Evolutionary conservation across 371 early-diverging fungal species (phyloP), one percentile per base, ranked within the genome.

Genomic region (Actinomucor elegans): DNA sequence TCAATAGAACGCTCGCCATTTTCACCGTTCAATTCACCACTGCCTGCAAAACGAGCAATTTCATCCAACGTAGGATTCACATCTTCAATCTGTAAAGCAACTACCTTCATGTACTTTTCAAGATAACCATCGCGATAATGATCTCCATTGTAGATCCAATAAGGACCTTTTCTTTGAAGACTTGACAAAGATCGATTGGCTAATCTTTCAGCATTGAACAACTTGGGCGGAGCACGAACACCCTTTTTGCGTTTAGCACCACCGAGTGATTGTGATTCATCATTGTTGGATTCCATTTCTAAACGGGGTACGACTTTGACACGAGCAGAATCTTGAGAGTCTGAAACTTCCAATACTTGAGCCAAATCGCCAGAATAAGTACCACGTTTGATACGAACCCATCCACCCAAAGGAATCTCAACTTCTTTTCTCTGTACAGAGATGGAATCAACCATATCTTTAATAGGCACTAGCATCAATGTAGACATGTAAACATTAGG

Each of bases 311-410:
- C 84, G 31, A 97, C 69, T 52, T 91, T 93, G 38, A 99, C 85
- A 46, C 83, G 80, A 11, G 90, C 90, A 1, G 75, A 69, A 33
- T 94, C 94, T 42, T 88, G 86, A 10, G 89, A 79, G 32, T 94
- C 94, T 4, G 86, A 58, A 14, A 94, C 79, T 41, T 90, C 88
- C 32, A 94, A 47, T 3, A 97, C 80, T 79, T 96, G 94, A 14
- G 87, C 99, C 53, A 99, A 74, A 79, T 99, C 99, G 32, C 94
- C 97, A 5, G 86, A 85, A 67, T 98, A 99, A 59, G 90, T 97
- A 36, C 99, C 99, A 59, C 93, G 90, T 57, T 89, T 92, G 48
- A 99, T 81, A 47, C 99, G 84, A 14, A 93, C 96, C 95, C 97
- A 99, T 9, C 88, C 80, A 27, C 91, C 91, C 14, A 84, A 74